These are phyloP conservation scores for Aspergillus sp. DNA, from an alignment of 2,329 filamentous ascomycete genomes.

Conservation along the genomic window DNA sequence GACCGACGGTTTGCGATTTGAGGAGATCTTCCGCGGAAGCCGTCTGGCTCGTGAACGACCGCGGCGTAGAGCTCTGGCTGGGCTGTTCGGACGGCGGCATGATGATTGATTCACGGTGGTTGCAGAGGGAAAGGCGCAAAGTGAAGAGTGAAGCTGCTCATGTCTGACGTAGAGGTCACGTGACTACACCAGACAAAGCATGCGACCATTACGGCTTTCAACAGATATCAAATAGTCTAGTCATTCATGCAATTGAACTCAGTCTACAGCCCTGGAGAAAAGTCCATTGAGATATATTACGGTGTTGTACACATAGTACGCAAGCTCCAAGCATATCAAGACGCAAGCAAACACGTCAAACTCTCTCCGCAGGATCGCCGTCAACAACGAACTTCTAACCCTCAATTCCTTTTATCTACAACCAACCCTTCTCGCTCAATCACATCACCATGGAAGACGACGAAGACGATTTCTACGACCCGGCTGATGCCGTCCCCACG, in stretches of 20 bases:
- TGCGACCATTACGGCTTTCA: no score
- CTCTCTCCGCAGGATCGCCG: conserved; percentile 19
- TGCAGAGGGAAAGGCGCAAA: not conserved
- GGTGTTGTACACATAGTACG: no score
- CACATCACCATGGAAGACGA: conserved; percentile 44
- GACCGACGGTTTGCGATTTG: conserved; percentile 82
- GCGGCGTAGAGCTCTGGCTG: conserved; percentile 44
- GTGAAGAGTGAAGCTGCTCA: no score
- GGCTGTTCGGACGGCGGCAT: conserved; percentile 35
- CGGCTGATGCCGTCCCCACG: conserved; percentile 36
- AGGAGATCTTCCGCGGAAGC: conserved; percentile 77
- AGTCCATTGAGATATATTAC: no score
- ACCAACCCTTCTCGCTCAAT: conserved; percentile 9
- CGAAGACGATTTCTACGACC: conserved; percentile 48
- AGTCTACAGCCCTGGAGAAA: no score
- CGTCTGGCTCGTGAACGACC: conserved; percentile 70
- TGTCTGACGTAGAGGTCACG: no score
- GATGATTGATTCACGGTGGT: not conserved
- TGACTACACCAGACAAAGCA: no score
- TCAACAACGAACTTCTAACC: conserved; percentile 16
- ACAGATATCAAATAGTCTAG: no score
- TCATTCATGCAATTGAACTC: no score
- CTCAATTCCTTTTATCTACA: conserved; percentile 3
- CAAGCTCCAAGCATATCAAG: not conserved
- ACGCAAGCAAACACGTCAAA: conserved; percentile 24